phyloP scores from a whole-genome alignment of 192 early-diverging fungal genomes.

The Gaertneriomyces sp. region DNA sequence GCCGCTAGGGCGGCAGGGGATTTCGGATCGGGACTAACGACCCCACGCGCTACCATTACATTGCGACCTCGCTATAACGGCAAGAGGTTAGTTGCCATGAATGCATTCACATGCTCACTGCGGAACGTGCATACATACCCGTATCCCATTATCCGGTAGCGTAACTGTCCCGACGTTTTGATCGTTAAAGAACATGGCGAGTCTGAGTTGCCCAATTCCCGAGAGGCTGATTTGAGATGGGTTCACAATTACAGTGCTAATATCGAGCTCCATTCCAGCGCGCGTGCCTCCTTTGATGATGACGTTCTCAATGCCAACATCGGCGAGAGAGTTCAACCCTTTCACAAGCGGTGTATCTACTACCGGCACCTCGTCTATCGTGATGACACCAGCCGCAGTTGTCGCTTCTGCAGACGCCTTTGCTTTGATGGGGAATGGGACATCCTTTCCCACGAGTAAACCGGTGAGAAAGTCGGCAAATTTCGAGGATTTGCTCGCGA shows the following conservation, averaged over 20 bases:
- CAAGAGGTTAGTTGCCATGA: too few species aligned
- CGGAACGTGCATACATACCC: background rate
- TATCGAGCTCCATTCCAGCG: constrained; percentile 3
- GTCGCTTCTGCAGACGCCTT: background rate
- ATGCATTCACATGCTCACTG: too few species aligned
- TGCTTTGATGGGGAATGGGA: constrained; percentile 2
- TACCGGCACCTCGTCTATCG: background rate
- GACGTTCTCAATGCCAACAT: background rate
- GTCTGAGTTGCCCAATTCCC: background rate
- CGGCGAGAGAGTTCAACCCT: background rate
- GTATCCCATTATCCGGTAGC: constrained; percentile 5
- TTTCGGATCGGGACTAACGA: background rate
- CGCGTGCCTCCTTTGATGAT: background rate
- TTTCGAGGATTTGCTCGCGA: constrained; percentile 2
- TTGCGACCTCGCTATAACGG: background rate
- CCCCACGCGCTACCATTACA: background rate
- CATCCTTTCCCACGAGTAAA: background rate
- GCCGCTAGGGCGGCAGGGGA: constrained; percentile 1
- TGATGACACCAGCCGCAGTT: constrained; percentile 4
- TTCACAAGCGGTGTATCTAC: background rate
- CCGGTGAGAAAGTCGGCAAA: constrained; percentile 2
- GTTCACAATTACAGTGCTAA: background rate
- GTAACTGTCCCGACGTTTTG: constrained; percentile 2
- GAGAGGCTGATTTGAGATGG: constrained; percentile 1
- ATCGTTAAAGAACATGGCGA: constrained; percentile 3